These are phyloP conservation scores for Puya raimondii DNA, from an alignment of 176 grass and related monocot genomes.

Conservation along the genomic window DNA sequence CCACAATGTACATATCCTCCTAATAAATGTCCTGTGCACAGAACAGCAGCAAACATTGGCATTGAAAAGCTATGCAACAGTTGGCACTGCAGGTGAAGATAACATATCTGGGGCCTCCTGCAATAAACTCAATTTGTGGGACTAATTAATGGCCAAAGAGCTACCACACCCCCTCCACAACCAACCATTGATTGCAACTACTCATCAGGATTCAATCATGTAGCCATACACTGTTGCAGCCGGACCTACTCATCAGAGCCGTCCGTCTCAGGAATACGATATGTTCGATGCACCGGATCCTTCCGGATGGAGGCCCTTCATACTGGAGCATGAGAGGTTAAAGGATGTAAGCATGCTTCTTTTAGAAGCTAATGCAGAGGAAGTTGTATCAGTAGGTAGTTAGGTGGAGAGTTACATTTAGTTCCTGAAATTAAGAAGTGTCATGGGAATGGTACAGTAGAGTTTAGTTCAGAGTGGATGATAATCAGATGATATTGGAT, in stretches of 20 bases:
- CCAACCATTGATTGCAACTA: conserved; percentile 11
- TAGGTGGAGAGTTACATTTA: neutral
- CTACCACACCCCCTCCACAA: neutral
- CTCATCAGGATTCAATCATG: conserved; percentile 15
- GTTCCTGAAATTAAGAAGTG: too few relatives aligned
- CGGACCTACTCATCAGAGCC: conserved; percentile 11
- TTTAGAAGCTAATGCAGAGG: neutral
- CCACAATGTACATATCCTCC: too few relatives aligned
- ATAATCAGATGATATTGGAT: neutral
- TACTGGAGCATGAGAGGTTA: neutral
- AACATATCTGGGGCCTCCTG: neutral
- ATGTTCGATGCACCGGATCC: neutral
- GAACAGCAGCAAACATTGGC: neutral
- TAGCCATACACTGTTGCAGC: neutral
- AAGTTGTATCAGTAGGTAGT: neutral
- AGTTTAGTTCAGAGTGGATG: neutral
- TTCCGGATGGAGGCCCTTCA: neutral
- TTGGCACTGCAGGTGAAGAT: neutral
- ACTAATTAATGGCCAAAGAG: neutral
- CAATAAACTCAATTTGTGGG: neutral
- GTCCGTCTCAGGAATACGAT: neutral
- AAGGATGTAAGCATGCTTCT: neutral
- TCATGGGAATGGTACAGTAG: neutral
- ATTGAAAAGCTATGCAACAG: neutral
- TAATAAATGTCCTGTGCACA: neutral